phyloP scores from a whole-genome alignment of 441 rosid genomes.

The Pelargonium exstipulatum region DNA sequence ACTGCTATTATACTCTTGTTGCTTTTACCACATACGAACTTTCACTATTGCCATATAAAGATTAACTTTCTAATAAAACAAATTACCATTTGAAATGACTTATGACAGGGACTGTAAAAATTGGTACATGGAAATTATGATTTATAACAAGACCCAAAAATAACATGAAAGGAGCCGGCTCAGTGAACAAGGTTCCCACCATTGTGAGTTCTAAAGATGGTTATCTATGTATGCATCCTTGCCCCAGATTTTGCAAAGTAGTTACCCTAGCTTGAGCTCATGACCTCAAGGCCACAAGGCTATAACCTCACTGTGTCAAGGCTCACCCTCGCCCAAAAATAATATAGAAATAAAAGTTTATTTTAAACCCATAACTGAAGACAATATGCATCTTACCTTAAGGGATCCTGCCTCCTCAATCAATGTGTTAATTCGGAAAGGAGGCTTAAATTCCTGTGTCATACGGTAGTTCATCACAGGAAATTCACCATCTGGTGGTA shows the following conservation, averaged over 20 bases:
- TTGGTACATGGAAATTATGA: background rate
- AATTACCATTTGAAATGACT: background rate
- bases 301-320: no score
- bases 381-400: slow-evolving; percentile 40
- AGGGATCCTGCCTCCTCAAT: slow-evolving; percentile 93
- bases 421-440: slow-evolving; percentile 85
- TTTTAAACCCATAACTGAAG: slow-evolving; percentile 8
- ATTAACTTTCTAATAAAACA: background rate
- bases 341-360: no score
- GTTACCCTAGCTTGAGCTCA: no score
- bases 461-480: slow-evolving; percentile 99
- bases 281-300: no score
- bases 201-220: no score
- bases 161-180: no score
- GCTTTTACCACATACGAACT: background rate
- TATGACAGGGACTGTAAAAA: background rate
- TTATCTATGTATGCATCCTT: no score
- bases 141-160: background rate
- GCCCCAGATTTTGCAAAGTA: no score
- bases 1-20: no score
- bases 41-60: background rate
- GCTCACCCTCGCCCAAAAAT: no score
- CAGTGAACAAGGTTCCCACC: no score
- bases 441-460: slow-evolving; percentile 99
- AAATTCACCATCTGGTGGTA: slow-evolving; percentile 98